Conservation (phyloP, 345 rosid genomes). For the Populus davidiana region DNA sequence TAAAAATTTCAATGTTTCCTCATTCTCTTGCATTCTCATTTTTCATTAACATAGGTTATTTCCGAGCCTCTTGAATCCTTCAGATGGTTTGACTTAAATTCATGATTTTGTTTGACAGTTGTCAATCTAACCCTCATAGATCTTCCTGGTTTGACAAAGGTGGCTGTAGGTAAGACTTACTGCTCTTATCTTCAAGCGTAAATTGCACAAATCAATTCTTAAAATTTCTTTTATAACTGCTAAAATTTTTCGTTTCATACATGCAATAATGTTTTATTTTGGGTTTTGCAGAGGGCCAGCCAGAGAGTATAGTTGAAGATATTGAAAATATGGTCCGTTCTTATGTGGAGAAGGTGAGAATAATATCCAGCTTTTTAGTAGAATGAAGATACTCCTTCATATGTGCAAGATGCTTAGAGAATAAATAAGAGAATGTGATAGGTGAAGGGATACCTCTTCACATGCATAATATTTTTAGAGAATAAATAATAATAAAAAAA, state of each 20-base stretch:
- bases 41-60: background rate
- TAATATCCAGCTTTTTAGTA: background rate
- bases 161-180: conserved; percentile 82
- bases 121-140: conserved; percentile 96
- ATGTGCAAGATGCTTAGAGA: background rate
- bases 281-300: conserved; percentile 80
- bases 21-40: background rate
- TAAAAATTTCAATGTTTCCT: background rate
- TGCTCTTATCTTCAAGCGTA: conserved; percentile 3
- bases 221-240: background rate
- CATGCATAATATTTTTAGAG: too few relatives aligned
- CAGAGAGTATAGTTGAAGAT: conserved; percentile 81
- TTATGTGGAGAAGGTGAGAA: conserved; percentile 92
- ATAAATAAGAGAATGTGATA: background rate
- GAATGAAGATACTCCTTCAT: background rate
- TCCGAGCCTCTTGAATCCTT: background rate
- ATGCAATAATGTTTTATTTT: conserved; percentile 18
- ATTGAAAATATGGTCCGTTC: conserved; percentile 99
- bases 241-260: background rate
- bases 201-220: background rate
- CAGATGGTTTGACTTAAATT: conserved; percentile 10
- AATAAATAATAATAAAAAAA: too few relatives aligned
- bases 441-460: too few relatives aligned
- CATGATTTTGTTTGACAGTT: conserved; percentile 49
- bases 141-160: conserved; percentile 99